These are phyloP conservation scores for Aegilops tauschii DNA, from an alignment of 176 grass and related monocot genomes.

Conservation along the genomic window DNA sequence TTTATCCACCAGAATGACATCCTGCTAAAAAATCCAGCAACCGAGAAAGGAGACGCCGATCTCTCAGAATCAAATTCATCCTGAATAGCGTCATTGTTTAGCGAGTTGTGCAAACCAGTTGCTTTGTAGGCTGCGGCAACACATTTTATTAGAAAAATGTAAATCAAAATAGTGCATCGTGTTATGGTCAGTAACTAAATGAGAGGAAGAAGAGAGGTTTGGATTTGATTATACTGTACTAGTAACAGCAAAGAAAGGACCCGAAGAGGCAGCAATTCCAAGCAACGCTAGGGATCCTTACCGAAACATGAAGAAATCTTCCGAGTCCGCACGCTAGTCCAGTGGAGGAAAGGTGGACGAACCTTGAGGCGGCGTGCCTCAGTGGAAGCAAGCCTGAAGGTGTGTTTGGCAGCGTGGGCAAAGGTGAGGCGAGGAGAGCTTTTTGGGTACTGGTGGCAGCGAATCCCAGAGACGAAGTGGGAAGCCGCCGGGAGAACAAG, in stretches of 20 bases:
- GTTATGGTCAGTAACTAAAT: background rate
- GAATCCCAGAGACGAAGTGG: background rate
- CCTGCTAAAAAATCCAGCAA: conserved; percentile 44
- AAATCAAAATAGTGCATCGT: background rate
- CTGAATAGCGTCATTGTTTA: background rate
- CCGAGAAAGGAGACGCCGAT: background rate
- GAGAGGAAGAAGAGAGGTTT: too few species aligned
- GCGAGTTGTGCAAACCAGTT: background rate
- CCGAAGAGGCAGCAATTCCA: background rate
- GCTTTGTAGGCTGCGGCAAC: background rate
- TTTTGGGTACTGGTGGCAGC: background rate
- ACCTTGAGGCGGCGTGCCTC: background rate
- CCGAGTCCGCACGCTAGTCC: background rate
- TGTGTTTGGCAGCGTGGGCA: background rate
- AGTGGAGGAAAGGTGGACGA: background rate
- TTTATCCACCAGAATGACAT: conserved; percentile 64
- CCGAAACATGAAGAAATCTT: background rate
- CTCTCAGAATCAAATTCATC: background rate
- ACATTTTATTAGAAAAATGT: background rate
- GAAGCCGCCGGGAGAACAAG: background rate
- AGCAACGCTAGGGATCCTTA: background rate
- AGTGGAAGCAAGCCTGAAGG: background rate
- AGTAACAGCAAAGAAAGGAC: too few species aligned
- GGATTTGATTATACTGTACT: background rate
- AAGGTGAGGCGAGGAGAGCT: background rate